Evolutionary conservation across 1,139 yeast species (phyloP).

Genomic region (Debaryomyces sp.): DNA sequence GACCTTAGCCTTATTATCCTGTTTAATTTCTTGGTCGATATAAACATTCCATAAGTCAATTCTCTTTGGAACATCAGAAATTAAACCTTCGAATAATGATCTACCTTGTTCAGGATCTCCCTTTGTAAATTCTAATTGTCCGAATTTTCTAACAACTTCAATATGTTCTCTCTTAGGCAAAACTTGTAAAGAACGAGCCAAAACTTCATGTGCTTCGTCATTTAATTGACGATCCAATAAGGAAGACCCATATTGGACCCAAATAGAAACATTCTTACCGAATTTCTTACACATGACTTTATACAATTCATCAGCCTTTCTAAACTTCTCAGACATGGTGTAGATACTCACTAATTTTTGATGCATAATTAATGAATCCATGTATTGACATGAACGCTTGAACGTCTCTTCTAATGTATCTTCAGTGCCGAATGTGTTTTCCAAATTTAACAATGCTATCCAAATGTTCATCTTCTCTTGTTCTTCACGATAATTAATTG

Average conservation of each 20-base stretch:
- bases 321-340: slow-evolving; percentile 68
- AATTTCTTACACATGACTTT: slow-evolving; percentile 76
- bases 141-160: slow-evolving; percentile 84
- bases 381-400: slow-evolving; percentile 82
- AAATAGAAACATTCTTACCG: slow-evolving; percentile 67
- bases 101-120: slow-evolving; percentile 96
- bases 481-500: slow-evolving; percentile 90
- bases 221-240: slow-evolving; percentile 60
- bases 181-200: slow-evolving; percentile 71
- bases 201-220: slow-evolving; percentile 67
- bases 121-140: slow-evolving; percentile 79
- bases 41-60: slow-evolving; percentile 94
- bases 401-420: slow-evolving; percentile 81
- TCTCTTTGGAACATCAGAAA: slow-evolving; percentile 89
- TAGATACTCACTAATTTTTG: slow-evolving; percentile 77
- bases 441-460: slow-evolving; percentile 94
- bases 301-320: slow-evolving; percentile 71
- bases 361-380: slow-evolving; percentile 85
- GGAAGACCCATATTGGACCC: slow-evolving; percentile 81
- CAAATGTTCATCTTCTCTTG: slow-evolving; percentile 91
- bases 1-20: slow-evolving; percentile 58
- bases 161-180: slow-evolving; percentile 79
- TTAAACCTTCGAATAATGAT: slow-evolving; percentile 88
- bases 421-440: slow-evolving; percentile 86
- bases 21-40: slow-evolving; percentile 87